These are phyloP conservation scores for Lentinus polychrous DNA, from an alignment of 1,284 basidiomycete genomes.

Conservation along the genomic window DNA sequence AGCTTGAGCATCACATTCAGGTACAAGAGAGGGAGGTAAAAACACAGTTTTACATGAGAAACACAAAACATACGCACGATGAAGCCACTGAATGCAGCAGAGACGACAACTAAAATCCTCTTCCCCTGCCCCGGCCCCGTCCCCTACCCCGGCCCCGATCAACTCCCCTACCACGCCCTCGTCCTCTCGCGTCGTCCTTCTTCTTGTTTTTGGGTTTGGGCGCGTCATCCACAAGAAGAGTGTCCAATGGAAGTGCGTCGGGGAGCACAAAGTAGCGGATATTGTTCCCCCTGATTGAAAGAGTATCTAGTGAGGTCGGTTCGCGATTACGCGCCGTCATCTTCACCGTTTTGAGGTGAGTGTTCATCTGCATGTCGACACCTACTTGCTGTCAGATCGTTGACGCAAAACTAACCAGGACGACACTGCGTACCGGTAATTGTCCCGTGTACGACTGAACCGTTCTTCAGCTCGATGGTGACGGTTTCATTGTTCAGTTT, in stretches of 20 bases:
- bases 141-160: conserved; percentile 28
- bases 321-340: conserved; percentile 89
- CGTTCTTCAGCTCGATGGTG: conserved; percentile 97
- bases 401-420: neutral
- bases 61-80: too few relatives aligned
- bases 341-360: conserved; percentile 94
- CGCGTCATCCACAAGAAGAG: conserved; percentile 94
- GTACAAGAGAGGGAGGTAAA: too few relatives aligned
- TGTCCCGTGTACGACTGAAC: conserved; percentile 91
- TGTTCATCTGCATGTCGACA: conserved; percentile 97
- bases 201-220: conserved; percentile 91
- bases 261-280: conserved; percentile 94
- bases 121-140: conserved; percentile 17
- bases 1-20: too few relatives aligned
- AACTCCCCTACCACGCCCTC: conserved; percentile 51
- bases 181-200: conserved; percentile 65
- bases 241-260: conserved; percentile 94
- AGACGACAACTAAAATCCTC: conserved; percentile 18
- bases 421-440: conserved; percentile 74
- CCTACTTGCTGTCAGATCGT: conserved; percentile 37
- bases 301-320: conserved; percentile 73
- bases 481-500: conserved; percentile 99
- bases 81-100: neutral
- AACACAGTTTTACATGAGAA: too few relatives aligned
- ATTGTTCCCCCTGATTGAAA: conserved; percentile 91